Evolutionary conservation across 2,329 filamentous ascomycete species (phyloP), one percentile per base, ranked within the genome.

Genomic region (Penicillium sp.): DNA sequence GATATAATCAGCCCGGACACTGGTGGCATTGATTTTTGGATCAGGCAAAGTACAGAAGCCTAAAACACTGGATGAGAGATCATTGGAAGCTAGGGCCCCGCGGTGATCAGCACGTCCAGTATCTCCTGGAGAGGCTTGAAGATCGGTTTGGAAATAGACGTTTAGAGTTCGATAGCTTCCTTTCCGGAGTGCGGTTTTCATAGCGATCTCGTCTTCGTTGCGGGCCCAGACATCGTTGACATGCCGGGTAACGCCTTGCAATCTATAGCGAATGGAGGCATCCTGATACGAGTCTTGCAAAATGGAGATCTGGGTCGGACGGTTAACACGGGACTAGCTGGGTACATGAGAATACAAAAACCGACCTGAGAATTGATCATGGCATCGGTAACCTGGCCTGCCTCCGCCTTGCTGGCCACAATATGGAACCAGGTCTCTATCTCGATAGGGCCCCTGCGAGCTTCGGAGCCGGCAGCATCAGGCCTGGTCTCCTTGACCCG

Each of bases 61-160:
- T 2, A 83, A 71, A 3, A 81, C 64, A 35, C 63, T 69, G 23
- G 63, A 56, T 0, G 61, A 40, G 27, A 62, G 45, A 37, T 57
- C 58, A 37, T 39, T 54, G 10, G 52, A 46, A 4, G 45, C 12
- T 27, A 44, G 43, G 9, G 51, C 46, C 20, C 54, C 52, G 10
- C 55, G 52, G 20, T 49, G 66, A 43, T 64, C 65, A 46, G 52
- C 55, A 4, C 61, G 61, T 5, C 61, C 59, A 9, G 56, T 45
- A 29, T 61, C 57, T 10, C 49, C 57, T 5, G 61, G 43, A 4
- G 63, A 54, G 0, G 61, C 53, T 28, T 71, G 64, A 13, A 82
- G 71, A 48, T 81, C 72, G 28, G 76, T 78, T 64, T 82, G 78
- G 69, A 82, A 82, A 68, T 82, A 83, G 51, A 83, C 69, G 63